Conservation (phyloP, 441 rosid genomes). For the Gossypium gossypioides region DNA sequence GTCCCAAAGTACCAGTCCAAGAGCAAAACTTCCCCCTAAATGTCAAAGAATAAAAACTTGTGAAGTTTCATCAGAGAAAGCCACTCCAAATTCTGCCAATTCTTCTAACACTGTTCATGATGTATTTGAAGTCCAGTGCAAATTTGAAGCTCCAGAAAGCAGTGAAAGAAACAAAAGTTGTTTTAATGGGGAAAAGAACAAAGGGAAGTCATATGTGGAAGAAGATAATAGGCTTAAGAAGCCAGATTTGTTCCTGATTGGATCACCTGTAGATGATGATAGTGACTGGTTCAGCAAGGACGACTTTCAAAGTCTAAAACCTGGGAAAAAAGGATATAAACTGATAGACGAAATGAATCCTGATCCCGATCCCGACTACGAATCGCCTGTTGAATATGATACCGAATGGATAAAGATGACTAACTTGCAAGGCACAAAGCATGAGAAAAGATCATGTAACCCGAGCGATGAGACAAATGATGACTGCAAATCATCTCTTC, state of each 20-base stretch:
- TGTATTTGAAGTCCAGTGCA: conserved; percentile 36
- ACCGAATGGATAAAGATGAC: conserved; percentile 22
- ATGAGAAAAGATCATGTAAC: conserved; percentile 28
- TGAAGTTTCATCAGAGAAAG: conserved; percentile 17
- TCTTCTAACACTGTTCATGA: conserved; percentile 41
- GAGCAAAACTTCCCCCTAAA: conserved; percentile 14
- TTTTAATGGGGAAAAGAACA: conserved; percentile 9
- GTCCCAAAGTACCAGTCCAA: conserved; percentile 31
- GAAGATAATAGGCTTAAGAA: conserved; percentile 29
- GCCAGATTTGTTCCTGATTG: conserved; percentile 20
- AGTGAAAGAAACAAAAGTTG: conserved; percentile 19
- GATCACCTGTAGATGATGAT: conserved; percentile 5
- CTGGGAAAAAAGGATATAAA: not conserved
- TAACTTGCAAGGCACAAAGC: conserved; percentile 17
- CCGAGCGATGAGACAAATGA: conserved; percentile 23
- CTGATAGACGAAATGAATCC: conserved; percentile 4
- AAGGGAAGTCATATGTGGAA: conserved; percentile 15
- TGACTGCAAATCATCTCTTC: conserved; percentile 19
- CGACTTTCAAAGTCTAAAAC: not conserved
- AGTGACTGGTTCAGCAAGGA: conserved; percentile 24
- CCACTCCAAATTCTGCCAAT: conserved; percentile 12
- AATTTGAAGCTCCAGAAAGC: conserved; percentile 35
- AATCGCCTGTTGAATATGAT: conserved; percentile 2
- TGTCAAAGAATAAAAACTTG: conserved; percentile 30
- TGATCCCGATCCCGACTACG: not conserved